phyloP scores from a whole-genome alignment of 2,329 filamentous ascomycete species.

The Rhinocladiella mackenziei region DNA sequence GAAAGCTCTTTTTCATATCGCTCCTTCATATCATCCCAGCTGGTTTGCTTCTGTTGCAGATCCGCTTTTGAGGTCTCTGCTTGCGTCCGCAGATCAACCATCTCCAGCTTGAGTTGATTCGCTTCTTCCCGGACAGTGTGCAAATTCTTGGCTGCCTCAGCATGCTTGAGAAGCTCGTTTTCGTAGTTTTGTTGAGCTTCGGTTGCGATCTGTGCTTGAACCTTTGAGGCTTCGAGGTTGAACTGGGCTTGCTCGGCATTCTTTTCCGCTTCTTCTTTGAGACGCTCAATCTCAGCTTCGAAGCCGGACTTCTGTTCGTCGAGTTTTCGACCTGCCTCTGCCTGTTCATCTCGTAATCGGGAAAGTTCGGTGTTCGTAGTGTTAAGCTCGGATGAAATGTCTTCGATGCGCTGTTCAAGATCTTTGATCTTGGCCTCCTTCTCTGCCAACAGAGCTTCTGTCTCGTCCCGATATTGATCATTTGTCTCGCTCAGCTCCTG shows the following conservation, averaged over 20 bases:
- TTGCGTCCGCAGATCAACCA: conserved; percentile 70
- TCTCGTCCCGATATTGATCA: conserved; percentile 83
- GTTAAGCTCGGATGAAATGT: conserved; percentile 75
- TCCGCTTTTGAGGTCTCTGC: conserved; percentile 80
- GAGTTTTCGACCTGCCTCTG: conserved; percentile 64
- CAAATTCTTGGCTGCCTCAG: conserved; percentile 82
- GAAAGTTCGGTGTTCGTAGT: conserved; percentile 79
- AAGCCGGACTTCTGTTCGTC: conserved; percentile 79
- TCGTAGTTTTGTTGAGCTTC: conserved; percentile 95
- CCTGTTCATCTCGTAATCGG: conserved; percentile 72
- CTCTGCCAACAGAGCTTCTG: conserved; percentile 67
- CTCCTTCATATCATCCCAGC: conserved; percentile 78
- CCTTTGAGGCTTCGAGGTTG: conserved; percentile 85
- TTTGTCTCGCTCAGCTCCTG: conserved; percentile 73
- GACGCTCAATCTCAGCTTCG: conserved; percentile 71
- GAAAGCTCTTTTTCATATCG: conserved; percentile 78
- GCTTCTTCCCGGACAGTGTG: conserved; percentile 74
- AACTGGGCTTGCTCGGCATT: conserved; percentile 75
- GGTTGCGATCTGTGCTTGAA: conserved; percentile 88
- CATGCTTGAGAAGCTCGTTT: conserved; percentile 88
- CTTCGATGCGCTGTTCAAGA: conserved; percentile 76
- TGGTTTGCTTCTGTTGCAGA: conserved; percentile 74
- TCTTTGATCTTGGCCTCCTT: conserved; percentile 78
- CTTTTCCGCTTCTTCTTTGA: conserved; percentile 80
- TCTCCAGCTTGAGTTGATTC: conserved; percentile 75